Conservation (phyloP, 2,329 filamentous ascomycete genomes). For the Purpureocillium lavendulum region DNA sequence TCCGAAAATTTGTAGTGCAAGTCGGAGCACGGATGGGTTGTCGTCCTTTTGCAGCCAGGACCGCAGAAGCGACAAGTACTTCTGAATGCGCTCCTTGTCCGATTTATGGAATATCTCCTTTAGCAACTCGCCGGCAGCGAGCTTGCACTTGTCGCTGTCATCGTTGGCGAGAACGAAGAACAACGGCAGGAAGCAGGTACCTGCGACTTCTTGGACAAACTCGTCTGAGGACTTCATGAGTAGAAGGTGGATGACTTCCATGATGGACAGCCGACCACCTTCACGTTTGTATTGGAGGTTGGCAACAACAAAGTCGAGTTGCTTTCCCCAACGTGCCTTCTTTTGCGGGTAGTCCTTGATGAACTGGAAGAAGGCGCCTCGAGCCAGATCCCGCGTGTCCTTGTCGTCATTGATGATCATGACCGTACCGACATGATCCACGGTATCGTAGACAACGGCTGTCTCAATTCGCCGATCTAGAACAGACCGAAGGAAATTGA, state of each 20-base stretch:
- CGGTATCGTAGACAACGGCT: conserved; percentile 79
- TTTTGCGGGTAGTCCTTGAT: conserved; percentile 90
- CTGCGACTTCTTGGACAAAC: conserved; percentile 72
- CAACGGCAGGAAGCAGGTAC: conserved; percentile 76
- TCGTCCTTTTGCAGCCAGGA: conserved; percentile 70
- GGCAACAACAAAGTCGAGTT: conserved; percentile 78
- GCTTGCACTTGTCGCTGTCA: conserved; percentile 74
- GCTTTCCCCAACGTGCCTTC: conserved; percentile 80
- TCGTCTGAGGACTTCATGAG: conserved; percentile 77
- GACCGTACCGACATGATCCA: conserved; percentile 81
- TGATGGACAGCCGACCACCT: conserved; percentile 81
- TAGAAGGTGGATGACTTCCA: conserved; percentile 85
- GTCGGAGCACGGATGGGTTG: conserved; percentile 60
- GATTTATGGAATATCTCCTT: conserved; percentile 74
- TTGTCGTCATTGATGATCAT: conserved; percentile 96
- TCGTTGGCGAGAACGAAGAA: conserved; percentile 84
- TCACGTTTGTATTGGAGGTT: conserved; percentile 88
- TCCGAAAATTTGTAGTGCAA: conserved; percentile 72
- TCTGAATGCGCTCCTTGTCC: conserved; percentile 61
- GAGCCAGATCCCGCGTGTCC: conserved; percentile 76
- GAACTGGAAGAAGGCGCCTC: conserved; percentile 90
- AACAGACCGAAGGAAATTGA: conserved; percentile 86
- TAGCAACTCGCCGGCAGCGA: conserved; percentile 71
- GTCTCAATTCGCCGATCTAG: conserved; percentile 80
- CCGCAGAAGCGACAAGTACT: conserved; percentile 62